phyloP scores from a whole-genome alignment of 2,329 filamentous ascomycete species.

The Trichoderma simmonsii region DNA sequence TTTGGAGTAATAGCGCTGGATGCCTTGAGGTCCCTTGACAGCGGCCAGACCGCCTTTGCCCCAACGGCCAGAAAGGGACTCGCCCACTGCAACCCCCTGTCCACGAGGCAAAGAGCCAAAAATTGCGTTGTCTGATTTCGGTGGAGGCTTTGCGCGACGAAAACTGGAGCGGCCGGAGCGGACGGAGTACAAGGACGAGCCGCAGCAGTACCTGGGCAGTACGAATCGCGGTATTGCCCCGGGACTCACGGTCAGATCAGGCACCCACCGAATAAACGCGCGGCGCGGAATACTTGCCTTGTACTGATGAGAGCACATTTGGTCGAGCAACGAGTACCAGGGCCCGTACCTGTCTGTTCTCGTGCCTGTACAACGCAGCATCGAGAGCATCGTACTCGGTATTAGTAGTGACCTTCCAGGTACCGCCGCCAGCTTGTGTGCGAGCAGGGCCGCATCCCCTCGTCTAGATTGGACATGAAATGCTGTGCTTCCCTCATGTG shows the following conservation, averaged over 20 bases:
- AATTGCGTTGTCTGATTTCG: conserved; percentile 1
- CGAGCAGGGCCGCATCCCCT: neutral
- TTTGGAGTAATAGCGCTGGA: neutral
- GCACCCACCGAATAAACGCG: neutral
- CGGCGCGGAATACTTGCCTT: neutral
- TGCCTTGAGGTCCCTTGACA: conserved; percentile 3
- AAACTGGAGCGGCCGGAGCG: conserved; percentile 4
- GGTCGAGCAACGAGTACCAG: neutral
- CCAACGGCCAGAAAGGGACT: neutral
- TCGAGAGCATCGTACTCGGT: neutral
- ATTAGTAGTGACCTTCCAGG: neutral
- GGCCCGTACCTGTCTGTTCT: neutral
- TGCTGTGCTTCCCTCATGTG: neutral
- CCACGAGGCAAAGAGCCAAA: neutral
- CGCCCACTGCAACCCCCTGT: neutral
- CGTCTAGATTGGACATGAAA: neutral
- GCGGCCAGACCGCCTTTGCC: conserved; percentile 16
- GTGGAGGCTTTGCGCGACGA: neutral
- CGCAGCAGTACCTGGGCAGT: neutral
- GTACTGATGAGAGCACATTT: neutral
- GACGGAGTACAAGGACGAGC: neutral
- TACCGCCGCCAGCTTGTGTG: neutral
- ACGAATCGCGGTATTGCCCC: neutral
- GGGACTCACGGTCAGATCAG: conserved; percentile 5
- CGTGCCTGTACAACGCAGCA: neutral